Base-by-base conservation (phyloP, 129 eudicot genomes). In the Ambrosia artemisiifolia region DNA sequence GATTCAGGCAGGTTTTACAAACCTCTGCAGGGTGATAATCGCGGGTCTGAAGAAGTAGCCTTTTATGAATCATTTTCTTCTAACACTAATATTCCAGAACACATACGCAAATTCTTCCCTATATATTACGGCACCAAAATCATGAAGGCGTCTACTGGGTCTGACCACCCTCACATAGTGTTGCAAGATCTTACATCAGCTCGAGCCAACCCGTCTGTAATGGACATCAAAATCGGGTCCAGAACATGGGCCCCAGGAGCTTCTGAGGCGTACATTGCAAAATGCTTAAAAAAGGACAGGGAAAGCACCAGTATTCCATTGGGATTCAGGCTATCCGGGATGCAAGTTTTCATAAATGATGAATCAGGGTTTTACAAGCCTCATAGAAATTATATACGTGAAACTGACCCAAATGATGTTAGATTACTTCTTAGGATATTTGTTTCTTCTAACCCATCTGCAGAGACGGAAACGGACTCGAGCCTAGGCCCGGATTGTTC, bases 141-240 rank as follows among this genome's bases (percentile, higher is more conserved):
- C 74, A 43, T 89, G 55, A 85, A 87, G 38, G 96, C 91, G 3
- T 89, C 96, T 6, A 77, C 92, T 71, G 96, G 96, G 65, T 36
- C 83, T 4, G 98, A 92, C 46, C 81, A 72, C 61, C 85, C 96
- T 68, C 95, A 93, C 75, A 77, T 93, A 3, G 83, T 93, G 57
- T 60, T 93, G 79, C 85, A 87, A 62, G 95, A 93, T 79, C 80
- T 89, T 10, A 80, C 73, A 49, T 65, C 78, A 1, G 65, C 76
- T 36, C 77, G 81, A 51, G 11, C 64, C 2, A 84, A 84, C 36
- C 96, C 98, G 11, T 87, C 91, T 4, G 64, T 90, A 47, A 87
- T 93, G 85, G 98, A 93, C 78, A 78, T 90, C 66, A 93, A 93
- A 78, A 84, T 94, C 7, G 98, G 98, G 42, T 81, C 96, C 14